A percentile compares a stretch with the other conserved stretches of the same genome.
These are phyloP conservation scores for Ustulina deusta DNA, from an alignment of 2,329 filamentous ascomycete species.

Conservation along the genomic window DNA sequence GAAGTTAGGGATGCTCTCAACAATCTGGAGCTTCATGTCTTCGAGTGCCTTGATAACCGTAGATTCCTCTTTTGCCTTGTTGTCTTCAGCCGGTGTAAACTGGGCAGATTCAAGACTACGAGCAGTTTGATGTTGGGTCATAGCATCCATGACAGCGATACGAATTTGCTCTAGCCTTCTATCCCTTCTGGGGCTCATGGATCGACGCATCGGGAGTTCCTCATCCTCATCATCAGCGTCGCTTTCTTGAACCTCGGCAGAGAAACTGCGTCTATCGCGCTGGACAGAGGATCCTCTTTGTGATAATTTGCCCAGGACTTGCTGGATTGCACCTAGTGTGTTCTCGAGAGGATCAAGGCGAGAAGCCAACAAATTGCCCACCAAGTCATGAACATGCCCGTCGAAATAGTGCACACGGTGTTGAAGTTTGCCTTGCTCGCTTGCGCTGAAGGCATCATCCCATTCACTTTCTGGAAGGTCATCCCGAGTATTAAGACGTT, in stretches of 20 bases:
- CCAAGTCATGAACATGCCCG: constrained; percentile 85
- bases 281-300: constrained; percentile 67
- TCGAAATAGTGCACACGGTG: constrained; percentile 90
- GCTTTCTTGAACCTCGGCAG: constrained; percentile 79
- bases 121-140: constrained; percentile 67
- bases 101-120: constrained; percentile 51
- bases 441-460: constrained; percentile 86
- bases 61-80: constrained; percentile 56
- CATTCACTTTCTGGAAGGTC: constrained; percentile 86
- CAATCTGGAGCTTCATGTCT: constrained; percentile 69
- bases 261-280: constrained; percentile 73
- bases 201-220: constrained; percentile 71
- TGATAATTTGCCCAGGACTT: constrained; percentile 71
- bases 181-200: constrained; percentile 82
- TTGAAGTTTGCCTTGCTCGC: constrained; percentile 85
- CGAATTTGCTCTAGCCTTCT: constrained; percentile 86
- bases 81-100: constrained; percentile 44
- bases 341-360: constrained; percentile 85
- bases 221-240: constrained; percentile 97
- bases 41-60: constrained; percentile 75
- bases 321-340: constrained; percentile 80
- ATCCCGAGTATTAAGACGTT: constrained; percentile 71
- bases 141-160: constrained; percentile 76
- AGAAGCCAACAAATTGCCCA: constrained; percentile 80
- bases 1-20: constrained; percentile 59